Percentiles rank a stretch among this genome's conserved stretches.
These are phyloP conservation scores for Pseudogymnoascus sp. DNA, from an alignment of 2,329 filamentous ascomycete species.

Conservation along the genomic window DNA sequence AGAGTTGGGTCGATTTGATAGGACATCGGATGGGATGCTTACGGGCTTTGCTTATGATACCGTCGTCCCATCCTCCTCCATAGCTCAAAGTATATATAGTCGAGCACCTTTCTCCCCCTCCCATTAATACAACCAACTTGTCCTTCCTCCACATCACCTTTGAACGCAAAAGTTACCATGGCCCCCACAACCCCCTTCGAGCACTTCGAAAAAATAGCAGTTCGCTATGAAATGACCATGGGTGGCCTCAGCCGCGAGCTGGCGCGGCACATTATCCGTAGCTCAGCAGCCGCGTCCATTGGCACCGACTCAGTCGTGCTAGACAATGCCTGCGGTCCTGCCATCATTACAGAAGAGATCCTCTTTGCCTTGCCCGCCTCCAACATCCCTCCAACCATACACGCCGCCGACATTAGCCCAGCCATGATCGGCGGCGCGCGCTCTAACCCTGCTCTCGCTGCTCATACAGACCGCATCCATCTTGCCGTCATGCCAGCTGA, in stretches of 20 bases:
- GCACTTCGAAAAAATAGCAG: constrained; percentile 12
- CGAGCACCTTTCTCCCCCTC: not conserved
- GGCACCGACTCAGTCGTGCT: constrained; percentile 16
- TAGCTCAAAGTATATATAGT: not conserved
- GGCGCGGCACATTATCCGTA: constrained; percentile 12
- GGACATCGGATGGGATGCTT: not conserved
- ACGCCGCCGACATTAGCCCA: constrained; percentile 18
- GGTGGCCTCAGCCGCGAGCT: constrained; percentile 19
- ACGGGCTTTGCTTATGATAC: not conserved
- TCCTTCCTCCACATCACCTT: not conserved
- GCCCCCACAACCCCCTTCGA: not conserved
- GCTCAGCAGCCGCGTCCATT: not conserved
- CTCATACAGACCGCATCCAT: constrained; percentile 10
- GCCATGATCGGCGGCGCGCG: constrained; percentile 19
- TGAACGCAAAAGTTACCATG: not conserved
- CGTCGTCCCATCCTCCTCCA: not conserved
- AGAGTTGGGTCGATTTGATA: not conserved
- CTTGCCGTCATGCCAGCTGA: constrained; percentile 20
- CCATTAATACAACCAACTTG: not conserved
- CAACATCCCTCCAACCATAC: constrained; percentile 10
- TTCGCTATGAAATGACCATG: constrained; percentile 16
- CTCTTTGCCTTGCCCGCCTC: constrained; percentile 8
- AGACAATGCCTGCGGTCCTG: constrained; percentile 26
- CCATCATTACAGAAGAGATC: constrained; percentile 20
- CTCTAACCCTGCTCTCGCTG: constrained; percentile 12